Evolutionary conservation across 116 monocot species (phyloP).

Genomic region (Dioscorea cayenensis): DNA sequence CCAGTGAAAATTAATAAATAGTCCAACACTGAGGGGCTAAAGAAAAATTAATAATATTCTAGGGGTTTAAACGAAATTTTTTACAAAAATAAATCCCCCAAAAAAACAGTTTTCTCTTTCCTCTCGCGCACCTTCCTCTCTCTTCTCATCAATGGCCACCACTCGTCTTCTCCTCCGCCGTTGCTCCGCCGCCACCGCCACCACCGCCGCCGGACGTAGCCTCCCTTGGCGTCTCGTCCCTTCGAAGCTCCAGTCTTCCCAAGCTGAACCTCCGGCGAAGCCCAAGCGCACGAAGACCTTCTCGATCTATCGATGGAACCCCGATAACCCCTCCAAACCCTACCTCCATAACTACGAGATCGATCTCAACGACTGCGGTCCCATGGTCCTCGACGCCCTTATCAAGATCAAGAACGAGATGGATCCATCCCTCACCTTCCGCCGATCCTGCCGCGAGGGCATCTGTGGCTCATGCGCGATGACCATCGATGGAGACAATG

Average conservation of each 20-base stretch:
- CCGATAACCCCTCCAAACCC: slow-evolving; percentile 62
- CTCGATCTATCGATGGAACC: slow-evolving; percentile 93
- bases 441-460: slow-evolving; percentile 90
- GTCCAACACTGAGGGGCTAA: no score
- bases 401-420: slow-evolving; percentile 98
- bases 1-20: no score
- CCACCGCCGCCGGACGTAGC: background rate
- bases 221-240: slow-evolving; percentile 33
- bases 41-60: no score
- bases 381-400: slow-evolving; percentile 93
- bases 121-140: background rate
- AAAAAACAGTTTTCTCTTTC: background rate
- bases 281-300: slow-evolving; percentile 56
- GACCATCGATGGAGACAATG: slow-evolving; percentile 91
- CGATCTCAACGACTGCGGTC: slow-evolving; percentile 82
- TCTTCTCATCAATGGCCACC: background rate
- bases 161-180: background rate
- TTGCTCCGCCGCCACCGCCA: slow-evolving; percentile 28
- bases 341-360: slow-evolving; percentile 61
- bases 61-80: no score
- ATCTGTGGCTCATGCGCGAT: slow-evolving; percentile 96
- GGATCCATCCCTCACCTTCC: slow-evolving; percentile 77
- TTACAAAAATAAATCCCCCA: no score
- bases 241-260: slow-evolving; percentile 30
- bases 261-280: slow-evolving; percentile 7